Evolutionary conservation across 345 rosid genomes (phyloP).

Genomic region (Salix exigua): DNA sequence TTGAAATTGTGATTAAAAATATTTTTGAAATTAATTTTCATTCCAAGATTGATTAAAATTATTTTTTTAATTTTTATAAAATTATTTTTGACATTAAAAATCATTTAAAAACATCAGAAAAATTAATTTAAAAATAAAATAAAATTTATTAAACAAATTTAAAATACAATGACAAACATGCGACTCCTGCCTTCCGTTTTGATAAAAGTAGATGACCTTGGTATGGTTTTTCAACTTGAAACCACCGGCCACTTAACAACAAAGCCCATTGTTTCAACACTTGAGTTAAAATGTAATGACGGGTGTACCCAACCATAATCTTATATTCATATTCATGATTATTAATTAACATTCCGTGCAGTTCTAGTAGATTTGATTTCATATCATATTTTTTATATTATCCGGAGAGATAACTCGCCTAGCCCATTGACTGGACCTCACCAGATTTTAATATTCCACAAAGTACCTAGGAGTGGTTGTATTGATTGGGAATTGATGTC

Average conservation of each 20-base stretch:
- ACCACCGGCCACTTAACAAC: background rate
- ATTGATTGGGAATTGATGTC: background rate
- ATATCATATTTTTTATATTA: background rate
- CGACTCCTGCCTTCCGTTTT: too few relatives aligned
- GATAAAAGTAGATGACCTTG: background rate
- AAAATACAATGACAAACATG: too few relatives aligned
- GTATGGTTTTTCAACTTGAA: conserved; percentile 1
- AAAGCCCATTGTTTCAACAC: background rate
- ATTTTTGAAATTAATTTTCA: too few relatives aligned
- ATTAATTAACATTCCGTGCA: background rate
- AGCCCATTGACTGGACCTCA: background rate
- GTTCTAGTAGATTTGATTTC: background rate
- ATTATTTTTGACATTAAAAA: too few relatives aligned
- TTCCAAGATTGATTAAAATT: too few relatives aligned
- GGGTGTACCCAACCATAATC: background rate
- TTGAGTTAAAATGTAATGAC: background rate
- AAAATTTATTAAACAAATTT: too few relatives aligned
- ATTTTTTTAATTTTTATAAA: too few relatives aligned
- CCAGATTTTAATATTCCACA: background rate
- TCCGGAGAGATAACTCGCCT: background rate
- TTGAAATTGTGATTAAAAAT: too few relatives aligned
- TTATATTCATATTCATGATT: background rate
- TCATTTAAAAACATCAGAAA: too few relatives aligned
- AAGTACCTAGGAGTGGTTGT: background rate
- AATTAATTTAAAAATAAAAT: too few relatives aligned